Evolutionary conservation across 768 basidiomycete species (phyloP), one percentile per base, ranked within the genome.

Genomic region (Russula abietina): DNA sequence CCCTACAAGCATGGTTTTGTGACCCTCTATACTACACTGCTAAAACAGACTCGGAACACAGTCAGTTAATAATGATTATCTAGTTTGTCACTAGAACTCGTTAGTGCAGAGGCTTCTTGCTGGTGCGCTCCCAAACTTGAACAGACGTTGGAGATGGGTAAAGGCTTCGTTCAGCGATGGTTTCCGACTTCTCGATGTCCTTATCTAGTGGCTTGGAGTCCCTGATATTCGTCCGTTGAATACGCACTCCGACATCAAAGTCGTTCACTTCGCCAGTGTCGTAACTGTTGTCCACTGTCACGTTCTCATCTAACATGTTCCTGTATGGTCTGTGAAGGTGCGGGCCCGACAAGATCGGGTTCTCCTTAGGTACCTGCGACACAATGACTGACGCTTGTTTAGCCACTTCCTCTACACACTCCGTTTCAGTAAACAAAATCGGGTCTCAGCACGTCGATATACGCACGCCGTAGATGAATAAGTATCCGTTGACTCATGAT

Each of bases 401-500:
- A 10, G 52, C 67, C 17, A 66, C 62, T 10, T 65, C 71, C 46
- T 70, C 71, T 71, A 55, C 9, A 17, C 22, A 39, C 7, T 0
- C 24, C 4, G 10, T 51, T 2, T 48, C 38, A 12, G 52, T 46
- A 30, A 41, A 30, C n/a, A 14, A 24, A 14, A 19, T n/a, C 19
- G 3, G 7, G 32, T 19, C 38, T n/a, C 22, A 9, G 41, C 26
- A 0, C 30, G 2, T 33, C 38, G 7, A 36, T n/a, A 30, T 19
- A 61, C 71, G 60, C 62, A 74, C 75, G 70, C n/a, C 70, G 71
- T 17, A 74, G 66, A 41, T 75, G 73, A 49, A 73, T 71, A 53
- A 76, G 69, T 62, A 76, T 70, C 10, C 71, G 69, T 58, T 76
- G 75, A 59, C 71, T 72, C 74, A 71, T 74, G 59, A 74, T 75